Percentiles rank a stretch among this genome's conserved stretches.
These are phyloP conservation scores for Quercus alba DNA, from an alignment of 306 rosid species.

Conservation along the genomic window DNA sequence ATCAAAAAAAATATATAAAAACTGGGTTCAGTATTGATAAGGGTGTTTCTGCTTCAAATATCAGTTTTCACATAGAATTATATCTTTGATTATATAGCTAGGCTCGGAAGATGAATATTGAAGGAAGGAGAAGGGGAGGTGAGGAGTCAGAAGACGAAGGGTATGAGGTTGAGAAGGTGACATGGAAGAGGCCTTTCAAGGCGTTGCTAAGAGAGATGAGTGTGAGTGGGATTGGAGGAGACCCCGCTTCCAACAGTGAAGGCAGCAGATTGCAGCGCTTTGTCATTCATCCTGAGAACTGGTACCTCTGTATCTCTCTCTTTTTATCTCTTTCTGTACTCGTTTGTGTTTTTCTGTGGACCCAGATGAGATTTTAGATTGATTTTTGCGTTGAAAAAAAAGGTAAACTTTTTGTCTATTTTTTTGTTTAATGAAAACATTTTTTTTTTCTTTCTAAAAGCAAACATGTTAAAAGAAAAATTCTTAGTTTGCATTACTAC, in stretches of 20 bases:
- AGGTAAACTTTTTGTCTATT: too few species aligned
- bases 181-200: background rate
- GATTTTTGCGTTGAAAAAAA: too few species aligned
- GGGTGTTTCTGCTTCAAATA: background rate
- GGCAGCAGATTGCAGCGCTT: background rate
- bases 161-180: background rate
- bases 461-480: too few species aligned
- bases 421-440: too few species aligned
- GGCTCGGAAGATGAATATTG: background rate
- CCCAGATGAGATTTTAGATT: background rate
- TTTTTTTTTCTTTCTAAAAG: too few species aligned
- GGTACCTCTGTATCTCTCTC: background rate
- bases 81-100: background rate
- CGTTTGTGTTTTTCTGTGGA: background rate
- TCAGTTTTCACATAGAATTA: background rate
- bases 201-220: background rate
- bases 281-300: conserved; percentile 35
- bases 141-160: conserved; percentile 12
- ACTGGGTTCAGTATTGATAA: background rate
- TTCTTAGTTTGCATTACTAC: too few species aligned
- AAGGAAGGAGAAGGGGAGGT: background rate
- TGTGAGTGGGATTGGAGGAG: background rate
- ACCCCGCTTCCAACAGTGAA: background rate
- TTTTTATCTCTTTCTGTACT: background rate
- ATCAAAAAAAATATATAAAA: too few species aligned